These are phyloP conservation scores for Eucalyptus albens DNA, from an alignment of 345 rosid genomes.

Conservation along the genomic window DNA sequence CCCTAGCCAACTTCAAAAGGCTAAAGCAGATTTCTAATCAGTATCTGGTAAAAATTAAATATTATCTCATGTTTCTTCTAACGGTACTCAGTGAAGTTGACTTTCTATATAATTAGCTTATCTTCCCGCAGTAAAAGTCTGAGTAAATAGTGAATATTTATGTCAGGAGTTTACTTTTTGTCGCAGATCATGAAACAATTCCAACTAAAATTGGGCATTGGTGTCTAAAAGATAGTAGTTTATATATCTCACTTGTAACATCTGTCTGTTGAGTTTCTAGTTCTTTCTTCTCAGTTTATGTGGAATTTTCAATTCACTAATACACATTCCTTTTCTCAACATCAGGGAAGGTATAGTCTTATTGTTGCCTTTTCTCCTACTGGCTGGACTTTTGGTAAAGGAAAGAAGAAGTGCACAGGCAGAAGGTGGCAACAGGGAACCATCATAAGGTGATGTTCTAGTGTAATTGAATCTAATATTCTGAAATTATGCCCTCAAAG, in stretches of 20 bases:
- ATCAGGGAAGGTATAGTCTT: constrained; percentile 66
- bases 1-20: constrained; percentile 91
- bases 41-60: constrained; percentile 42
- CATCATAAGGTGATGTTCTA: constrained; percentile 53
- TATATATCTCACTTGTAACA: neutral
- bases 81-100: neutral
- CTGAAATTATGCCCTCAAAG: neutral
- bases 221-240: neutral
- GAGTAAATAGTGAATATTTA: neutral
- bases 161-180: neutral
- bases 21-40: constrained; percentile 66
- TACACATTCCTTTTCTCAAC: neutral
- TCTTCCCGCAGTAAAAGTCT: neutral
- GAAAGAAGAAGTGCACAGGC: constrained; percentile 77
- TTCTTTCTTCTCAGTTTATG: neutral
- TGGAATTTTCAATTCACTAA: neutral
- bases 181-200: neutral
- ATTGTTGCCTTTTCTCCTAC: constrained; percentile 92
- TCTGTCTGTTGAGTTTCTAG: neutral
- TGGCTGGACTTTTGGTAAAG: constrained; percentile 88
- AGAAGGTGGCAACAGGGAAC: constrained; percentile 95
- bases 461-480: neutral
- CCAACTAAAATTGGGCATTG: neutral
- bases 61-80: neutral
- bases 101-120: neutral